These are phyloP conservation scores for Hemisphaericaspora xylofermentans DNA, from an alignment of 1,139 yeast species.

Conservation along the genomic window DNA sequence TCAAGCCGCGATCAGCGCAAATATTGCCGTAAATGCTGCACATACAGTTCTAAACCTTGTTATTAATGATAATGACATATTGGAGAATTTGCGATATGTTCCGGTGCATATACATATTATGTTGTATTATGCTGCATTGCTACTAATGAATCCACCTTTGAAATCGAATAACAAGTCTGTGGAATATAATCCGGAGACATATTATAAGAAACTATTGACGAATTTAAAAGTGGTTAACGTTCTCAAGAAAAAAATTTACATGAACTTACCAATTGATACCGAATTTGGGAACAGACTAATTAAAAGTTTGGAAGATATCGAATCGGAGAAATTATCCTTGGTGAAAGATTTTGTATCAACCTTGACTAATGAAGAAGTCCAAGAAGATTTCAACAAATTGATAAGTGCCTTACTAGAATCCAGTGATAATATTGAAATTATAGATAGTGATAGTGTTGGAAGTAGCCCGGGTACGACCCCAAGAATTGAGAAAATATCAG, in stretches of 20 bases:
- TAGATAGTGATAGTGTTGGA: constrained; percentile 18
- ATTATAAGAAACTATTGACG: constrained; percentile 23
- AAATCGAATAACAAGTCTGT: constrained; percentile 22
- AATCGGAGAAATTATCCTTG: constrained; percentile 34
- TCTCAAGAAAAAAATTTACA: constrained; percentile 42
- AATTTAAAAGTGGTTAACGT: constrained; percentile 35
- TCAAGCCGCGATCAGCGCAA: constrained; percentile 35
- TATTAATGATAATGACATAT: constrained; percentile 58
- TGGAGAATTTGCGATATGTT: constrained; percentile 57
- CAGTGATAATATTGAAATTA: constrained; percentile 19
- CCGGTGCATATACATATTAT: constrained; percentile 72
- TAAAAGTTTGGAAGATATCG: constrained; percentile 42
- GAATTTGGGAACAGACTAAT: constrained; percentile 52
- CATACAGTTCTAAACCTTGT: constrained; percentile 60
- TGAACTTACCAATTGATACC: constrained; percentile 54
- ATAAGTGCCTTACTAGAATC: constrained; percentile 11
- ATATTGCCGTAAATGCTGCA: constrained; percentile 63
- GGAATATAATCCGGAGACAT: constrained; percentile 17
- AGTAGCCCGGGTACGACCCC: constrained; percentile 32
- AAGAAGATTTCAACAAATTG: constrained; percentile 8
- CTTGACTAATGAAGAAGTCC: constrained; percentile 9
- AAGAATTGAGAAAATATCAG: constrained; percentile 46
- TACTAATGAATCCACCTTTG: constrained; percentile 51
- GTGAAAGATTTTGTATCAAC: constrained; percentile 13
- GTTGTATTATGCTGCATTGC: constrained; percentile 65